Evolutionary conservation across 129 eudicot species (phyloP).

Genomic region (Kitagawia praeruptora): DNA sequence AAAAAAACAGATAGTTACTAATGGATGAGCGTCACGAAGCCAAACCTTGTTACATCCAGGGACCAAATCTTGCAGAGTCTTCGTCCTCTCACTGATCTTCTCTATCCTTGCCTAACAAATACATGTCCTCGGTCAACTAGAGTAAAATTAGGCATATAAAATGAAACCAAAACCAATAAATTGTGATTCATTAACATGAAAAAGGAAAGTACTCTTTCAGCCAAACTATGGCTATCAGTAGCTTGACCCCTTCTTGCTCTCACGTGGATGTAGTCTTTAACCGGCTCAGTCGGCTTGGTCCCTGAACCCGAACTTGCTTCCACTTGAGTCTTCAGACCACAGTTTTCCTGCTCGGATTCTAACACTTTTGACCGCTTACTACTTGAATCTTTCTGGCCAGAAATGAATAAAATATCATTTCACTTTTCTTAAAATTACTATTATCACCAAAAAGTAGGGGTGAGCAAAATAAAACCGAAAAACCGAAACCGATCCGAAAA

Average conservation of each 20-base stretch:
- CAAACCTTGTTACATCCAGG: conserved; percentile 89
- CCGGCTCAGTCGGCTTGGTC: conserved; percentile 45
- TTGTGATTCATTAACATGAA: background rate
- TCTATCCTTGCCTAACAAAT: conserved; percentile 76
- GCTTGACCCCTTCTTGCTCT: conserved; percentile 99
- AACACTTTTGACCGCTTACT: conserved; percentile 41
- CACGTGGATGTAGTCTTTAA: conserved; percentile 90
- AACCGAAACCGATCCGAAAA: too few relatives aligned
- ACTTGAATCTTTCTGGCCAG: conserved; percentile 41
- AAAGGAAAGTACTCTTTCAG: conserved; percentile 61
- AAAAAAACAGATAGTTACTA: background rate
- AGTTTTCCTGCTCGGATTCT: conserved; percentile 32
- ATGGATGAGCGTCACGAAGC: background rate
- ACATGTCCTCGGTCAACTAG: background rate
- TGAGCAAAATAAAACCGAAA: too few relatives aligned
- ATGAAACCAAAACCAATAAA: background rate
- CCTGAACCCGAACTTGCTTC: conserved; percentile 53
- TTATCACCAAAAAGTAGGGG: too few relatives aligned
- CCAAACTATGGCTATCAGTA: conserved; percentile 94
- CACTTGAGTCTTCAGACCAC: conserved; percentile 39
- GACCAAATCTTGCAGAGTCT: conserved; percentile 87
- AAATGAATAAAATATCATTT: conserved; percentile 5
- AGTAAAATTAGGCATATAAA: background rate
- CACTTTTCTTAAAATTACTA: background rate
- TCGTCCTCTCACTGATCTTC: conserved; percentile 96